These are phyloP conservation scores for Eutreptiella sp. DNA, from an alignment of 208 protist species.

Conservation along the genomic window DNA sequence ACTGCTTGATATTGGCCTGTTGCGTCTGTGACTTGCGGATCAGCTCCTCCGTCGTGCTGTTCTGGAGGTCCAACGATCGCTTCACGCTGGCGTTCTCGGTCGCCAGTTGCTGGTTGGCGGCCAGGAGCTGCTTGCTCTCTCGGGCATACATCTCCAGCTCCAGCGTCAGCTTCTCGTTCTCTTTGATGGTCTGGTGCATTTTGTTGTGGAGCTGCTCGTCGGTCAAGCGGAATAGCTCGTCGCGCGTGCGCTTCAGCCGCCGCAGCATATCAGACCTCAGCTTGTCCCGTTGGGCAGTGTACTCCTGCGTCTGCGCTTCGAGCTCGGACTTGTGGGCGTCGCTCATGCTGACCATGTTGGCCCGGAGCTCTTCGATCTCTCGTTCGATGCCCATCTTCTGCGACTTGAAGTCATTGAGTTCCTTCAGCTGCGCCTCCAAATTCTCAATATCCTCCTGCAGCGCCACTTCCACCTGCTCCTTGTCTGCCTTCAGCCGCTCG, in stretches of 20 bases:
- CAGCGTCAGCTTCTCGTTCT: constrained; percentile 21
- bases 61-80: constrained; percentile 6
- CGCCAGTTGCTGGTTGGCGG: constrained; percentile 2
- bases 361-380: constrained; percentile 5
- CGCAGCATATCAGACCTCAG: constrained; percentile 8
- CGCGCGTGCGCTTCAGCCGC: not conserved
- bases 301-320: not conserved
- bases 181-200: constrained; percentile 21
- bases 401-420: constrained; percentile 13
- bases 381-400: too few relatives aligned
- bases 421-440: constrained; percentile 1
- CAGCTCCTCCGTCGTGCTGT: constrained; percentile 1
- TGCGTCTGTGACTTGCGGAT: constrained; percentile 16
- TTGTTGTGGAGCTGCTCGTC: constrained; percentile 24
- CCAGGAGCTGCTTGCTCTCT: not conserved
- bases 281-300: constrained; percentile 7
- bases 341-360: not conserved
- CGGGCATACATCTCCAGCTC: constrained; percentile 18
- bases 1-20: not conserved
- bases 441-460: constrained; percentile 18
- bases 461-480: not conserved
- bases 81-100: constrained; percentile 15
- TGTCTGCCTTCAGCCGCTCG: not conserved
- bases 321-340: not conserved
- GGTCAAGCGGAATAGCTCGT: constrained; percentile 15